Evolutionary conservation across 2,329 filamentous ascomycete species (phyloP), one percentile per base, ranked within the genome.

Genomic region (Reticulascus tulasneorum): DNA sequence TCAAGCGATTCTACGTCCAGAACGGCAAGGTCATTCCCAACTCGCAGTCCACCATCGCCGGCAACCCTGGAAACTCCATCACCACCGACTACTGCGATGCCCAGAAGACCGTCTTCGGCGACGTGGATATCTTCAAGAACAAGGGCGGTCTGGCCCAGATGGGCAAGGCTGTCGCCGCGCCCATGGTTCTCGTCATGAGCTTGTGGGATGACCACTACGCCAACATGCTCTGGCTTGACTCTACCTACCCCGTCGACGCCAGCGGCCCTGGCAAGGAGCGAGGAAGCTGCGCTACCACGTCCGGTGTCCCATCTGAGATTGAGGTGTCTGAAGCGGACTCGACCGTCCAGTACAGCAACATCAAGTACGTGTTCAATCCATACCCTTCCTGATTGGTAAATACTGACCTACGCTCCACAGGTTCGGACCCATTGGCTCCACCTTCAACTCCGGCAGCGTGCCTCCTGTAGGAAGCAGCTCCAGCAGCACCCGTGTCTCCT

Each of bases 161-260:
- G 73, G 69, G 70, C 42, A 53, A 62, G 42, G 66, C 64, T 29
- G 50, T 71, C 23, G 51, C 51, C 22, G 44, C 50, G 16, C 55
- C 56, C 47, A 71, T 71, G 67, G 69, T 72, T 20, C 64, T 72
- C 18, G 67, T 70, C 48, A 58, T 72, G 57, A 67, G 64, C 39
- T 47, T 72, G 43, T 81, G 77, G 77, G 77, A 84, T 53, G 82
- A 86, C 61, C 74, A 84, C 60, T 60, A 73, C 41, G 63, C 75
- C 52, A 72, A 82, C 63, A 86, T 87, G 82, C 73, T 83, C 52
- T 87, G 84, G 84, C 75, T 88, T 50, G 83, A 87, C 66, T 76
- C 74, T 40, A 73, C 65, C 54, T 83, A 75, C 66, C 81, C 82
- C 27, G 65, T 66, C 41, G 56, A 62, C 44, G 49, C 63, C 19